Evolutionary conservation across 2,329 filamentous ascomycete genomes (phyloP).

Genomic region (Alternaria sp.): DNA sequence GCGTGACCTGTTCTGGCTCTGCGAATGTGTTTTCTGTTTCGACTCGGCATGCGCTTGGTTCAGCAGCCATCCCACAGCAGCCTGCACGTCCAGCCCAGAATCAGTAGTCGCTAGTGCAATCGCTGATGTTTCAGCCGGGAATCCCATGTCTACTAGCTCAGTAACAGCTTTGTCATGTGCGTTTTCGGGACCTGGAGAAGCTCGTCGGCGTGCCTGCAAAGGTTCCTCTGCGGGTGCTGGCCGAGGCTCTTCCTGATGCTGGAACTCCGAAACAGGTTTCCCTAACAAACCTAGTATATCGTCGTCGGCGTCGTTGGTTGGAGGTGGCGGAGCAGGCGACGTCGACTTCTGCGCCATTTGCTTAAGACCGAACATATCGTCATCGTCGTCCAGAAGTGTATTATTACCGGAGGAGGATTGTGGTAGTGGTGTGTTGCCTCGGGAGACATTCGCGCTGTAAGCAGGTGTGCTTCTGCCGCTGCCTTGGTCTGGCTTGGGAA

Average conservation of each 20-base stretch:
- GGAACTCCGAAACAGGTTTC: constrained; percentile 65
- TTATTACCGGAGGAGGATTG: constrained; percentile 29
- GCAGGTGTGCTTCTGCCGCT: constrained; percentile 56
- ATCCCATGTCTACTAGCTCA: constrained; percentile 94
- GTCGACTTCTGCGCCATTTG: constrained; percentile 62
- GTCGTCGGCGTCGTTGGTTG: constrained; percentile 57
- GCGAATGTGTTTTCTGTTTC: constrained; percentile 68
- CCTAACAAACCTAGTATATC: constrained; percentile 69
- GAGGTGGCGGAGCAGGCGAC: constrained; percentile 32
- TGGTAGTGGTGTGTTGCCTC: constrained; percentile 41
- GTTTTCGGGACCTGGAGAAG: constrained; percentile 44
- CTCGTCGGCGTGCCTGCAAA: constrained; percentile 22
- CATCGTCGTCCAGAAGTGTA: constrained; percentile 67
- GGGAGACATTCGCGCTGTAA: constrained; percentile 36
- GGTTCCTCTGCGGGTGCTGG: constrained; percentile 18
- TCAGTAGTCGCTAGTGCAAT: constrained; percentile 82
- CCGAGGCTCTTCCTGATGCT: constrained; percentile 39
- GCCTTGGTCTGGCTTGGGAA: constrained; percentile 57
- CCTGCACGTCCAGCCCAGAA: constrained; percentile 80
- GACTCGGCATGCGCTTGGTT: constrained; percentile 89
- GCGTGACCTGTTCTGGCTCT: constrained; percentile 39
- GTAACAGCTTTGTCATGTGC: constrained; percentile 81
- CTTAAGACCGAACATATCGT: constrained; percentile 86
- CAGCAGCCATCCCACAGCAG: constrained; percentile 85
- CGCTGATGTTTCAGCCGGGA: constrained; percentile 82